Percentiles rank a stretch among this genome's conserved stretches.
Conservation (phyloP, 2,329 filamentous ascomycete species). For the Thermoascus crustaceus region DNA sequence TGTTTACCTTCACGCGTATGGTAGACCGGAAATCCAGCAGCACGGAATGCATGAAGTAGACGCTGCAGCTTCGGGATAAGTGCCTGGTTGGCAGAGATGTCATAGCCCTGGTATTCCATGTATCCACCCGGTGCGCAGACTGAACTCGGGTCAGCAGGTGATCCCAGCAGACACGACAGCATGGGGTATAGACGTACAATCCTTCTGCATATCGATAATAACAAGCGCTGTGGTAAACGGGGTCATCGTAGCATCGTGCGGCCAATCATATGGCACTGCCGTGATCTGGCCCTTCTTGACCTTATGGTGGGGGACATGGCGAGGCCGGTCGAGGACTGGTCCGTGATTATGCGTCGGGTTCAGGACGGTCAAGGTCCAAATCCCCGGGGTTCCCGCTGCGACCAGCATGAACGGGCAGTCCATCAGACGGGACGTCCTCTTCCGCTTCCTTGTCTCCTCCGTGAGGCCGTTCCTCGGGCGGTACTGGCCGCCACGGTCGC, state of each 20-base stretch:
- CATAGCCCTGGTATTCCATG: slow-evolving; percentile 38
- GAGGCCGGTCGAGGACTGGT: slow-evolving; percentile 33
- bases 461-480: slow-evolving; percentile 38
- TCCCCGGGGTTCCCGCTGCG: slow-evolving; percentile 35
- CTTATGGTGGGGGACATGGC: slow-evolving; percentile 33
- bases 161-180: neutral
- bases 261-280: slow-evolving; percentile 39
- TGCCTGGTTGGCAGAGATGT: slow-evolving; percentile 31
- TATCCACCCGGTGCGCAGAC: slow-evolving; percentile 39
- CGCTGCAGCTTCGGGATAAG: slow-evolving; percentile 35
- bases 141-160: slow-evolving; percentile 14
- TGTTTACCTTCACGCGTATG: slow-evolving; percentile 38
- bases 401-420: slow-evolving; percentile 39
- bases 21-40: slow-evolving; percentile 35
- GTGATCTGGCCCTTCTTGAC: slow-evolving; percentile 37
- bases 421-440: slow-evolving; percentile 36
- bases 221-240: slow-evolving; percentile 40
- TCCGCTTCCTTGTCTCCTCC: slow-evolving; percentile 37
- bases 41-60: slow-evolving; percentile 31
- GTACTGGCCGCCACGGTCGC: slow-evolving; percentile 38
- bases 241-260: slow-evolving; percentile 37
- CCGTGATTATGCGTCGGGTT: slow-evolving; percentile 38
- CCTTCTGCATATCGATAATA: slow-evolving; percentile 43
- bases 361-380: slow-evolving; percentile 36
- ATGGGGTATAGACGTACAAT: slow-evolving; percentile 28